phyloP scores from a whole-genome alignment of 208 protist genomes.

The Acanthamoeba royreba region DNA sequence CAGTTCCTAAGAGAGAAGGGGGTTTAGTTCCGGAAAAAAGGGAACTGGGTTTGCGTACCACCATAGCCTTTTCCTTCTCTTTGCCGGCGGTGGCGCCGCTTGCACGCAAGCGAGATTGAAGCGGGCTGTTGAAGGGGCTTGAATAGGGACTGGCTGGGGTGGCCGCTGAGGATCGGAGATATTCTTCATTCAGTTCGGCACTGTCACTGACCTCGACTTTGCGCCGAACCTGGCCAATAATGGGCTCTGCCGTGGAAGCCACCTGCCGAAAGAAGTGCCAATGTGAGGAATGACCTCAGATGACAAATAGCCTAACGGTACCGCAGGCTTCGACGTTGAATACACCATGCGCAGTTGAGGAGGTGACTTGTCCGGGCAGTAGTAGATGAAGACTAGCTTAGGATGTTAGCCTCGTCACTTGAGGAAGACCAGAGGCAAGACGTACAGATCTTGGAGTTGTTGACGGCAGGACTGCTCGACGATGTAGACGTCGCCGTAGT shows the following conservation, averaged over 20 bases:
- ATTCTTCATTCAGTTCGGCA: neutral
- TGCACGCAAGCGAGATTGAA: neutral
- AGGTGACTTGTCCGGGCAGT: neutral
- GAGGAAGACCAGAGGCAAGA: neutral
- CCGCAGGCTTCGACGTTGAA: constrained; percentile 29
- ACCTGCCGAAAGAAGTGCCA: neutral
- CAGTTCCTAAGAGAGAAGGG: neutral
- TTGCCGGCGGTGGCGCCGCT: neutral
- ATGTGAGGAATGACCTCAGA: neutral
- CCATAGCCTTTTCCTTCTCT: neutral
- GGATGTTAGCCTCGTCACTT: neutral
- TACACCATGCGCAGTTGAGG: constrained; percentile 36
- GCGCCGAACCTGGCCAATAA: neutral
- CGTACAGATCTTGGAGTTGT: neutral
- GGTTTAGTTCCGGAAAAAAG: neutral
- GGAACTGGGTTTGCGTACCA: neutral
- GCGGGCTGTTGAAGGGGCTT: neutral
- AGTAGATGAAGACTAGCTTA: constrained; percentile 41
- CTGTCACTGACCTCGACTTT: constrained; percentile 20
- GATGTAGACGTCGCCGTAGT: neutral
- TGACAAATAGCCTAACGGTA: neutral
- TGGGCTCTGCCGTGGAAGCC: constrained; percentile 2
- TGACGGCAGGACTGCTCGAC: neutral
- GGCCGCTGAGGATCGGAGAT: neutral
- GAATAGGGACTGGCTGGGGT: neutral